Evolutionary conservation across 1,284 basidiomycete species (phyloP), one percentile per base, ranked within the genome.

Genomic region (Coniferiporia sulphurascens): DNA sequence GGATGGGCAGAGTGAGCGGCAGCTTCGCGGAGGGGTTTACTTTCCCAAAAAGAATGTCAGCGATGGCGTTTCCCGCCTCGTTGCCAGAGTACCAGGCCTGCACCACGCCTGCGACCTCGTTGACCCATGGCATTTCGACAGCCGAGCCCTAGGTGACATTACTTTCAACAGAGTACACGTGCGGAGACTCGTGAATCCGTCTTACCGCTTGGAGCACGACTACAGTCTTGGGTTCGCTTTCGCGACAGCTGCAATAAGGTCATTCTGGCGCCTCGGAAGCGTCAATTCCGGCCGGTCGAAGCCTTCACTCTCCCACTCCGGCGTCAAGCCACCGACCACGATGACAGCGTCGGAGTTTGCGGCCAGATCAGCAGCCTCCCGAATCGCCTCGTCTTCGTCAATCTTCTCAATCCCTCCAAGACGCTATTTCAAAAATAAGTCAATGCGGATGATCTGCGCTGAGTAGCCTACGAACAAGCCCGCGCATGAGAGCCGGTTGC

Each of bases 71-170:
- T 2, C 90, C 89, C 13, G 77, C 75, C 70, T 89, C 88, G 68
- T 91, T 90, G 2, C 89, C 90, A 4, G 82, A 83, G 66, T 89
- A 91, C 84, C 84, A 87, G 0, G 83, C 73, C 62, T 86, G 84
- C 6, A 87, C 64, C 36, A 86, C 69, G 1, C 77, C 79, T n/a
- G 71, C 70, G 15, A 84, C 80, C 19, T 76, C 70, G 54, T 77
- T 65, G 1, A 81, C 73, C 84, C 84, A 87, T 10, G 85, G 84
- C 84, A 86, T 86, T 0, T 85, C 80, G 12, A 84, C 79, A 7
- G 84, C 80, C 19, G 84, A 86, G 6, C 85, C 84, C 84, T 86
- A 52, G 27, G 13, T 44, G 19, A 60, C 54, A 54, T 27, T 21
- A 38, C n/a, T 44, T 19, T 54, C 48, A 49, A 41, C 6, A 36